Base-by-base conservation (phyloP, 768 basidiomycete species). In the Leccinum incarnatum region DNA sequence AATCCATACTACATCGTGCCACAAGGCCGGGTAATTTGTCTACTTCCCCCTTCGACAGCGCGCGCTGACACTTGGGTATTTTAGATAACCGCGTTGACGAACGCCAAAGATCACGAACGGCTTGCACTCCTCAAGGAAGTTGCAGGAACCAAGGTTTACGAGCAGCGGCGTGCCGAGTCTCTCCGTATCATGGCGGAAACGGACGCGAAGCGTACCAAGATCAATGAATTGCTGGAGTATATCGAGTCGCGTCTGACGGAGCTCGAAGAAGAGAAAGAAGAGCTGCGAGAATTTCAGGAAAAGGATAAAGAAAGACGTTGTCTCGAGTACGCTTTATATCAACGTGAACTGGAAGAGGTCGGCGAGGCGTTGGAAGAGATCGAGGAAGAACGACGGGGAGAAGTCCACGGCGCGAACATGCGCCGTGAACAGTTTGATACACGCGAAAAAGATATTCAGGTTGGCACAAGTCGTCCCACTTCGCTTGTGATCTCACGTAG, bases 1-100 rank as follows among this genome's bases (percentile, higher is more conserved):
- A 99, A 98, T 69, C 97, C 97, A 0, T 99, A 98, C 72, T 99
- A 98, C 68, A 99, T 99, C 64, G 96, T 98, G 0, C 97, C 97
- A 2, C 97, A 99, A 78, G 97, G 97, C 54, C 79, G 96, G 53
- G 95, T 97, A 66, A 74, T 87, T 82, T 15, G 10, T 36, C 29
- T 15, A 10, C 3, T 9, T 29, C 23, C 1, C 4, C 34, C 23
- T 42, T n/a, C 10, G 51, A 56, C 12, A 45, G 21, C 48, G 55
- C 29, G 30, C 23, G 52, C 62, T 69, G 54, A 70, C 27, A 10
- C 15, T 50, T 14, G 27, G 27, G 8, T 19, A 5, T 8, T 14
- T 2, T 62, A 97, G 92, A 98, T 99, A 61, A 98, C 96, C 0
- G 87, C 92, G 21, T 79, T 99, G 12, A 99, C 96, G 8, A 99